Conservation (phyloP, 805 yeast species). For the Limtongia smithiae region DNA sequence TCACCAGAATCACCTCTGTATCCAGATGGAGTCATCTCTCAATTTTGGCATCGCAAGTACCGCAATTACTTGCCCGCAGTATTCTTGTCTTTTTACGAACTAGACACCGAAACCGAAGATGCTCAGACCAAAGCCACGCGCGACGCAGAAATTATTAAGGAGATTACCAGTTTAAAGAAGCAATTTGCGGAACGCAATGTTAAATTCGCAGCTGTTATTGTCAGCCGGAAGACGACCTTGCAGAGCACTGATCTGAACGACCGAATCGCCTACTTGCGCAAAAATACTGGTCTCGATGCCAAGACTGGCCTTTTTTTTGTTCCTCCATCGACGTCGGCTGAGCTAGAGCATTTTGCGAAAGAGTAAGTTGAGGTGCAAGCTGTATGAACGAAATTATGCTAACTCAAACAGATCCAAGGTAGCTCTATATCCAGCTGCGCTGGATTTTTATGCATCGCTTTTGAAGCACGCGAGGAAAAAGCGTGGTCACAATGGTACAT, state of each 20-base stretch:
- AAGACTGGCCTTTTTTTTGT: constrained; percentile 46
- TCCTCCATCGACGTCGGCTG: constrained; percentile 44
- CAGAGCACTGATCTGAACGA: constrained; percentile 38
- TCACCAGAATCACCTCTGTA: constrained; percentile 41
- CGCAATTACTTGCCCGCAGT: constrained; percentile 47
- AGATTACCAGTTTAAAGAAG: constrained; percentile 39
- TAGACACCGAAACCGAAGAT: constrained; percentile 37
- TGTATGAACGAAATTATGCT: background rate
- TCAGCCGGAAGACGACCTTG: constrained; percentile 33
- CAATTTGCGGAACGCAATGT: constrained; percentile 36
- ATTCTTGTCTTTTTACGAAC: constrained; percentile 45
- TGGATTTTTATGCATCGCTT: constrained; percentile 45
- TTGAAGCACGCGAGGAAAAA: constrained; percentile 45
- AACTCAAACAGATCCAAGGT: constrained; percentile 35
- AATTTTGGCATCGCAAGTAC: constrained; percentile 55
- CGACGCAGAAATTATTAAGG: constrained; percentile 39
- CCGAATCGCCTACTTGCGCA: constrained; percentile 41
- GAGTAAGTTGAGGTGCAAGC: constrained; percentile 25
- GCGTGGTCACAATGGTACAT: constrained; percentile 33
- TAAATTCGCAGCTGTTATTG: constrained; percentile 39
- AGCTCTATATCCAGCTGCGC: constrained; percentile 41
- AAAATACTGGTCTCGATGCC: constrained; percentile 44
- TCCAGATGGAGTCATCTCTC: constrained; percentile 45
- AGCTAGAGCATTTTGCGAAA: constrained; percentile 42
- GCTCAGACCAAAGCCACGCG: constrained; percentile 28